Conservation (phyloP, 2,329 filamentous ascomycete species). For the Calonectria henricotiae region DNA sequence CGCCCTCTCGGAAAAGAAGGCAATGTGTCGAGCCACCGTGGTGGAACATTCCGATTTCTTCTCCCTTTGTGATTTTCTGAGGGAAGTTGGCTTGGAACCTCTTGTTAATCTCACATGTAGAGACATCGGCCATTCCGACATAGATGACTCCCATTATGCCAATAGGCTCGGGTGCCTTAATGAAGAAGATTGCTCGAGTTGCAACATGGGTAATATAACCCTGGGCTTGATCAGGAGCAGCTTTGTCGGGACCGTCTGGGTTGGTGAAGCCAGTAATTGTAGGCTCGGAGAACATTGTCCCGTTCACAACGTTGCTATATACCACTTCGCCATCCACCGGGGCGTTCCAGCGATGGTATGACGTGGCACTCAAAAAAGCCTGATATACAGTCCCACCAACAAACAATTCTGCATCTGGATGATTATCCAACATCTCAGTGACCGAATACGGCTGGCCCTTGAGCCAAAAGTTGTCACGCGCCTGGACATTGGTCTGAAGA, state of each 20-base stretch:
- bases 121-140: constrained; percentile 82
- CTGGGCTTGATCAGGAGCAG: constrained; percentile 62
- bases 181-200: constrained; percentile 77
- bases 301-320: constrained; percentile 66
- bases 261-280: constrained; percentile 28
- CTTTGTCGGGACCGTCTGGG: constrained; percentile 42
- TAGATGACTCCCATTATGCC: constrained; percentile 79
- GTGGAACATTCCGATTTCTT: constrained; percentile 82
- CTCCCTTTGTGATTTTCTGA: constrained; percentile 68
- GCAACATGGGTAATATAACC: constrained; percentile 76
- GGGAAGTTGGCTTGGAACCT: constrained; percentile 32
- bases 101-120: constrained; percentile 71
- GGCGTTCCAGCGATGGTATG: constrained; percentile 79
- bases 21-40: constrained; percentile 79
- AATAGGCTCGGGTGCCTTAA: constrained; percentile 77
- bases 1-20: constrained; percentile 72
- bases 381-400: constrained; percentile 77
- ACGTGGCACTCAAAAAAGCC: constrained; percentile 75
- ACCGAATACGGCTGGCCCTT: constrained; percentile 78
- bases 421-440: constrained; percentile 71
- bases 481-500: constrained; percentile 64
- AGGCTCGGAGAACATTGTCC: constrained; percentile 76
- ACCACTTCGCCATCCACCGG: constrained; percentile 73
- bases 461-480: constrained; percentile 76
- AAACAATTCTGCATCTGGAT: constrained; percentile 67